These are phyloP conservation scores for Daedaleopsis nitida DNA, from an alignment of 768 basidiomycete genomes.

Conservation along the genomic window DNA sequence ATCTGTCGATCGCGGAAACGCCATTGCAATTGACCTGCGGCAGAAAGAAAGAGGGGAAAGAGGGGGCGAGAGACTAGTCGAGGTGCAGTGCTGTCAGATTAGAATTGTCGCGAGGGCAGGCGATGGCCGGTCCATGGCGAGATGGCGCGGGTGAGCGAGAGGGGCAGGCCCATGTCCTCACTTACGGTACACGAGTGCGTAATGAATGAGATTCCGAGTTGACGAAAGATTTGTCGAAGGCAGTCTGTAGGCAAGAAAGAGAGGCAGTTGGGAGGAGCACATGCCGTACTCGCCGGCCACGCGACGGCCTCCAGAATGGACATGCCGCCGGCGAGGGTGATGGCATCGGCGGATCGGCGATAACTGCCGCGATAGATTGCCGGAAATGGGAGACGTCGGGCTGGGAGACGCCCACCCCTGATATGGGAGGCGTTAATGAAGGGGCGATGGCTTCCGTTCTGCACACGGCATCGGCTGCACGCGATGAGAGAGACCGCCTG, in stretches of 20 bases:
- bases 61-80: too few species aligned
- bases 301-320: not conserved
- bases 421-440: slow-evolving; percentile 9
- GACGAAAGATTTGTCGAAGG: not conserved
- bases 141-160: too few species aligned
- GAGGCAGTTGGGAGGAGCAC: not conserved
- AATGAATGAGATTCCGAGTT: too few species aligned
- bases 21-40: too few species aligned
- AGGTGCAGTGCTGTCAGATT: too few species aligned
- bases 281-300: not conserved
- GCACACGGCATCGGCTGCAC: not conserved
- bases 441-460: too few species aligned
- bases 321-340: slow-evolving; percentile 12
- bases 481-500: not conserved
- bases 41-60: too few species aligned
- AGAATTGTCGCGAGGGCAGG: too few species aligned
- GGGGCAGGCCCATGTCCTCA: too few species aligned
- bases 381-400: not conserved
- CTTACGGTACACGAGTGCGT: too few species aligned
- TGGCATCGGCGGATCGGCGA: slow-evolving; percentile 16
- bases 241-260: not conserved
- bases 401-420: not conserved
- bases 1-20: too few species aligned
- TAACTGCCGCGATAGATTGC: slow-evolving; percentile 1
- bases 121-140: too few species aligned